Conservation (phyloP, 2,329 filamentous ascomycete genomes). For the Torrubiellomyces zombiae region DNA sequence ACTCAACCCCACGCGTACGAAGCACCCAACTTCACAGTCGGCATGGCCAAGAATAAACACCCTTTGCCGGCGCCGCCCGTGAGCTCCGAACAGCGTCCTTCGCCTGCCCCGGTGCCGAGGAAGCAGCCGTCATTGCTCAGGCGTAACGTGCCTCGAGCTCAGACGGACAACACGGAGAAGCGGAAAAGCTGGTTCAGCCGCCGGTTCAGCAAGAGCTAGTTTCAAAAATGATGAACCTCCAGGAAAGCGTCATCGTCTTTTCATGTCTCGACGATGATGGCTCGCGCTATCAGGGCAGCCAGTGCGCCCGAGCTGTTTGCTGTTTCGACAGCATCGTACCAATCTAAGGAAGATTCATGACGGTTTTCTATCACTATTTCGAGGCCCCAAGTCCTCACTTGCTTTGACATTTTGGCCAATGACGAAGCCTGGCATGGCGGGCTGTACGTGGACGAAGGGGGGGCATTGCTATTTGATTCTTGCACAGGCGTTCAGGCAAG, state of each 20-base stretch:
- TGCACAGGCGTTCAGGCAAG: too few relatives aligned
- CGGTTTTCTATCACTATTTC: too few relatives aligned
- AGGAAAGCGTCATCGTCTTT: background rate
- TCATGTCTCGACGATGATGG: too few relatives aligned
- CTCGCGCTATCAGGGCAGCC: too few relatives aligned
- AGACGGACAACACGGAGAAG: slow-evolving; percentile 45
- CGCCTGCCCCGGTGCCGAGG: slow-evolving; percentile 9
- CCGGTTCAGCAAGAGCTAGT: slow-evolving; percentile 64
- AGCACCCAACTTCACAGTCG: slow-evolving; percentile 21
- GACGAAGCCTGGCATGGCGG: too few relatives aligned
- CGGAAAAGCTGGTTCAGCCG: slow-evolving; percentile 81
- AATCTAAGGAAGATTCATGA: too few relatives aligned
- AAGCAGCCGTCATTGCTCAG: slow-evolving; percentile 14
- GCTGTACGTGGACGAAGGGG: too few relatives aligned
- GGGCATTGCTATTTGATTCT: too few relatives aligned
- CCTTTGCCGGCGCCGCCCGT: slow-evolving; percentile 11
- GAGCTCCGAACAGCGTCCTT: slow-evolving; percentile 6
- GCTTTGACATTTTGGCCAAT: too few relatives aligned
- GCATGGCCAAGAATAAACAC: slow-evolving; percentile 9
- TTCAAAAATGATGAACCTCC: slow-evolving; percentile 9
- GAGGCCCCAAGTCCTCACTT: too few relatives aligned
- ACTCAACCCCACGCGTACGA: slow-evolving; percentile 26
- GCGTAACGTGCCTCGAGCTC: slow-evolving; percentile 13
- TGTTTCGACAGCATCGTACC: too few relatives aligned
- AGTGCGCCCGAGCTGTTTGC: too few relatives aligned